These are phyloP conservation scores for Dothistroma septosporum DNA, from an alignment of 2,329 filamentous ascomycete genomes.

Conservation along the genomic window DNA sequence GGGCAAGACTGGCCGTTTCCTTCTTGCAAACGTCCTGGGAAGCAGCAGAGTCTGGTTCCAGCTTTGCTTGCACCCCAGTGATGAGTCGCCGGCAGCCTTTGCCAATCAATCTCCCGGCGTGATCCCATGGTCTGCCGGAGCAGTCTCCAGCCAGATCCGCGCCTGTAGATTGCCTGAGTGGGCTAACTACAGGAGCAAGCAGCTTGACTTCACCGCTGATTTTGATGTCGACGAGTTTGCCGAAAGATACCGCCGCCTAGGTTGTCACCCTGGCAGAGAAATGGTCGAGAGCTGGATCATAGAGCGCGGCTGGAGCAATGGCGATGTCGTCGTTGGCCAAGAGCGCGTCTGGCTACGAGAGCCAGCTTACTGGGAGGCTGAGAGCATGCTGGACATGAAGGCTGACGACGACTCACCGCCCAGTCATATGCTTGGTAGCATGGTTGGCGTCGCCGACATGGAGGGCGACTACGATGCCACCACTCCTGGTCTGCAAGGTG, in stretches of 20 bases:
- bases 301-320: conserved; percentile 96
- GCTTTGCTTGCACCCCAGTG: conserved; percentile 83
- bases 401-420: conserved; percentile 47
- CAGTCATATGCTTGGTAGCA: conserved; percentile 44
- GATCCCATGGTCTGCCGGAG: conserved; percentile 89
- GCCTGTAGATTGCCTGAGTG: conserved; percentile 93
- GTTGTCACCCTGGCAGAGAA: conserved; percentile 84
- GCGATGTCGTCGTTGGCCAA: conserved; percentile 84
- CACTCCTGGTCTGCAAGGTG: conserved; percentile 43
- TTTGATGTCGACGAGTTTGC: conserved; percentile 93
- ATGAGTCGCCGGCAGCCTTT: conserved; percentile 72
- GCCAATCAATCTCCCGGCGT: conserved; percentile 67
- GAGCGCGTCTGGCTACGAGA: conserved; percentile 97
- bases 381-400: conserved; percentile 90
- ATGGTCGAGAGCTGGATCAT: conserved; percentile 92
- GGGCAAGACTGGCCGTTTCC: conserved; percentile 72
- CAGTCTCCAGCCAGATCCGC: conserved; percentile 86
- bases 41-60: conserved; percentile 96
- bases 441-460: conserved; percentile 56
- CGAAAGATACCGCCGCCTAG: conserved; percentile 73
- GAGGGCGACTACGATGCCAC: conserved; percentile 69
- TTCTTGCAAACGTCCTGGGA: conserved; percentile 67
- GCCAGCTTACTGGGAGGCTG: conserved; percentile 93
- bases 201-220: conserved; percentile 92
- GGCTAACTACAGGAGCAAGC: conserved; percentile 88